phyloP scores from a whole-genome alignment of 2,329 filamentous ascomycete species.

The Elsinoe perseae region DNA sequence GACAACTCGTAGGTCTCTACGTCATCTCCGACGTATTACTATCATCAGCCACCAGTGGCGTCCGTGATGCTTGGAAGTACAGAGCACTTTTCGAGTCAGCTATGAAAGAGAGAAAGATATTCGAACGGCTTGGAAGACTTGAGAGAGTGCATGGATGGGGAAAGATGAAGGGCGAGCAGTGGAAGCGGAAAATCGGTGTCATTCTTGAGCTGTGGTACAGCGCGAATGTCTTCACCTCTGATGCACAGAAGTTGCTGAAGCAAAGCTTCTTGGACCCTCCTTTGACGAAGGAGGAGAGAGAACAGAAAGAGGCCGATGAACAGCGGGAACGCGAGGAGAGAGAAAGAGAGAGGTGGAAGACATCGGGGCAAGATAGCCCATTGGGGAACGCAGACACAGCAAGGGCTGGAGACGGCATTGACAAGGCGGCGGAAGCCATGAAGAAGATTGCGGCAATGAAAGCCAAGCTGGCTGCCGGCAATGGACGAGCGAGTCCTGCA shows the following conservation, averaged over 20 bases:
- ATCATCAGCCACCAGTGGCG: slow-evolving; percentile 64
- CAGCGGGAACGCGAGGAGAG: slow-evolving; percentile 29
- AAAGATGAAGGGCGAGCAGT: slow-evolving; percentile 72
- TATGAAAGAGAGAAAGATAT: slow-evolving; percentile 59
- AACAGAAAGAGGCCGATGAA: slow-evolving; percentile 34
- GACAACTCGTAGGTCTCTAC: slow-evolving; percentile 75
- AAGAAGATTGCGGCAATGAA: slow-evolving; percentile 19
- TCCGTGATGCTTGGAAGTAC: slow-evolving; percentile 81
- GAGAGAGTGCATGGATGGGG: slow-evolving; percentile 71
- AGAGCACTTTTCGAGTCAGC: slow-evolving; percentile 69
- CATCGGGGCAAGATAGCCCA: slow-evolving; percentile 24
- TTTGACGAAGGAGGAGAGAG: slow-evolving; percentile 37
- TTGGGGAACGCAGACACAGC: neutral
- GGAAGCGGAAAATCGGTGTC: slow-evolving; percentile 66
- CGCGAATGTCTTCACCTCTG: slow-evolving; percentile 61
- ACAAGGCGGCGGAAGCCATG: slow-evolving; percentile 26
- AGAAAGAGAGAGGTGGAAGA: slow-evolving; percentile 46
- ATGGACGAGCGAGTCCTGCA: slow-evolving; percentile 9
- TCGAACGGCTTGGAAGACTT: slow-evolving; percentile 66
- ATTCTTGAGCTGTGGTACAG: slow-evolving; percentile 63
- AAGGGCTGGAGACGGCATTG: neutral
- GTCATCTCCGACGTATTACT: slow-evolving; percentile 73
- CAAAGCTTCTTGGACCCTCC: slow-evolving; percentile 65
- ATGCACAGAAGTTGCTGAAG: slow-evolving; percentile 64
- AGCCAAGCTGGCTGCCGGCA: slow-evolving; percentile 20